phyloP scores from a whole-genome alignment of 306 rosid genomes.

The Acmispon strigosus region DNA sequence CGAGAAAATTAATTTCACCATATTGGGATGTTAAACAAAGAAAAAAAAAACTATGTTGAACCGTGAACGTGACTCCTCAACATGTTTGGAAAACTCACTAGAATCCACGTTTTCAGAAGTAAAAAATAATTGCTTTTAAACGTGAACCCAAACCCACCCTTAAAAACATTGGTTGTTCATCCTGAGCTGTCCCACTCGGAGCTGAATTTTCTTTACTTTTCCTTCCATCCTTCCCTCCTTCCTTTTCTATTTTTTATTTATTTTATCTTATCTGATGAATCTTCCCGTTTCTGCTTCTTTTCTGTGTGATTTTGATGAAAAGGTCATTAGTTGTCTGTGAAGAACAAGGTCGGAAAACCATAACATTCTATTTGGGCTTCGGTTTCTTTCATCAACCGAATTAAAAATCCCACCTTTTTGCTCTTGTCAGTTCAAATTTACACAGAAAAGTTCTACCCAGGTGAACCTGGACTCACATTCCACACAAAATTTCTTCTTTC shows the following conservation, averaged over 20 bases:
- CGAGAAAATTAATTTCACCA: too few species aligned
- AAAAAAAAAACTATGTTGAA: too few species aligned
- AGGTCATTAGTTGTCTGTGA: constrained; percentile 5
- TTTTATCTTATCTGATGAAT: background rate
- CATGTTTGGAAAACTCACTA: too few species aligned
- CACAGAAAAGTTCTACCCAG: background rate
- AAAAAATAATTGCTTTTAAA: too few species aligned
- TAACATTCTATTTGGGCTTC: constrained; percentile 10
- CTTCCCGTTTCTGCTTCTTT: background rate
- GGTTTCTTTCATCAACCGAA: constrained; percentile 10
- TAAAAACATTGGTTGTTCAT: too few species aligned
- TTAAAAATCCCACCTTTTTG: constrained; percentile 4
- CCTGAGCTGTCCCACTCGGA: constrained; percentile 1
- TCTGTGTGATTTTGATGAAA: constrained; percentile 21
- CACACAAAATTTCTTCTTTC: too few species aligned
- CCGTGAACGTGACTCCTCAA: too few species aligned
- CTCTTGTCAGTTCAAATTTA: background rate
- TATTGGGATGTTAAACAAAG: too few species aligned
- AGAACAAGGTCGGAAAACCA: constrained; percentile 15
- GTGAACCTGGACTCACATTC: too few species aligned
- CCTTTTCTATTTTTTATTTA: background rate
- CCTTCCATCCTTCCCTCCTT: background rate
- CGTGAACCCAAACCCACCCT: too few species aligned
- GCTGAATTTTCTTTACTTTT: background rate
- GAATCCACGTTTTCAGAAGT: too few species aligned